Conservation (phyloP, 2,329 filamentous ascomycete genomes). For the Colletotrichum lini region DNA sequence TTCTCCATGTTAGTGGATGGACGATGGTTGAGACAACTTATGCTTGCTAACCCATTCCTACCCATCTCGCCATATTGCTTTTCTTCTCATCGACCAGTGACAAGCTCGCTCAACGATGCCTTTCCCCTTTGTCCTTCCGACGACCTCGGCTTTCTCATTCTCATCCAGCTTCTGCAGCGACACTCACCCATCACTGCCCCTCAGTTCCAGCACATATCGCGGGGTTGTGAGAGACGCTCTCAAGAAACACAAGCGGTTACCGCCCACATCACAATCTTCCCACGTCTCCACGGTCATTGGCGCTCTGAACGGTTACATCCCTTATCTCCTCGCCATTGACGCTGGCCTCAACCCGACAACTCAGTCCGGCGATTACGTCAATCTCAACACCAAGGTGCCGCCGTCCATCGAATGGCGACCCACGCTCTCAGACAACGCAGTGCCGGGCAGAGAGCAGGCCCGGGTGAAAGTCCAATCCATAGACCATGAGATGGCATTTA, state of each 20-base stretch:
- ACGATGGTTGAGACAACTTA: conserved; percentile 8
- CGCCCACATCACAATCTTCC: conserved; percentile 76
- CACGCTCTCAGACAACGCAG: conserved; percentile 76
- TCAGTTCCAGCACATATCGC: conserved; percentile 85
- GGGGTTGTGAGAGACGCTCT: conserved; percentile 86
- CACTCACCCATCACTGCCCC: conserved; percentile 90
- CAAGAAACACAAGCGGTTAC: conserved; percentile 91
- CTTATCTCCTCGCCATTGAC: conserved; percentile 85
- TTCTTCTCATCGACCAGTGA: background rate
- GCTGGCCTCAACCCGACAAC: conserved; percentile 74
- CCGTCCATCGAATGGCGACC: conserved; percentile 87
- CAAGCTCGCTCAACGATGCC: conserved; percentile 75
- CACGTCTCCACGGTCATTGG: conserved; percentile 80
- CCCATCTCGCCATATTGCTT: background rate
- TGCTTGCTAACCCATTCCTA: conserved; percentile 1
- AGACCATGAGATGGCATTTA: conserved; percentile 87
- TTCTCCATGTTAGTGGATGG: conserved; percentile 33
- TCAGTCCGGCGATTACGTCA: conserved; percentile 72
- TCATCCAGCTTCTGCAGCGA: conserved; percentile 82
- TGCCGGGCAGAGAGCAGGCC: conserved; percentile 74
- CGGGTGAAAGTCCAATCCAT: conserved; percentile 81
- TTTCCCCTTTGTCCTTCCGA: conserved; percentile 89
- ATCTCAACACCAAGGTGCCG: conserved; percentile 72
- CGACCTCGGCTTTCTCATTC: conserved; percentile 89
- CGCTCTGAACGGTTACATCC: conserved; percentile 82